These are phyloP conservation scores for Penicillium rolfsii DNA, from an alignment of 2,329 filamentous ascomycete species.

Conservation along the genomic window DNA sequence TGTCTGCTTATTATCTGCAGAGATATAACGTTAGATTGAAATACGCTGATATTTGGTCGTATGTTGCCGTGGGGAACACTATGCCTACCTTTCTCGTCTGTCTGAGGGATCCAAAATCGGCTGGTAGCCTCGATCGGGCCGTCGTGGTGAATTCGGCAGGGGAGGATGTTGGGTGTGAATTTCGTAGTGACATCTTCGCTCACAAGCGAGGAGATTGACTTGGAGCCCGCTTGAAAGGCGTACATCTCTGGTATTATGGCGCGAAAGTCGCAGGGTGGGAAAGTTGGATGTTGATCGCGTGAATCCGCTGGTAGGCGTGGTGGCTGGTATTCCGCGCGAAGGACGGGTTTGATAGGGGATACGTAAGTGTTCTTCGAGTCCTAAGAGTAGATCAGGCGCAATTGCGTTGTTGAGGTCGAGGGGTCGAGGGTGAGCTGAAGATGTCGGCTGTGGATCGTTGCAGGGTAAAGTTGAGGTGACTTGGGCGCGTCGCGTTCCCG, in stretches of 20 bases:
- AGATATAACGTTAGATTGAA: background rate
- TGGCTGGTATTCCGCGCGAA: background rate
- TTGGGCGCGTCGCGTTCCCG: slow-evolving; percentile 37
- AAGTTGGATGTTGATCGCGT: background rate
- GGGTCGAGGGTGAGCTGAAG: background rate
- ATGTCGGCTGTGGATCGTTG: background rate
- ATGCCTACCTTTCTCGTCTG: slow-evolving; percentile 47
- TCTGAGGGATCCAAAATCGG: slow-evolving; percentile 71
- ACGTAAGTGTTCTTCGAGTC: background rate
- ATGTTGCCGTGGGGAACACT: background rate
- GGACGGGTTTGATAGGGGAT: background rate
- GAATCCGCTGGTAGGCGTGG: background rate
- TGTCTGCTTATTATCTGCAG: slow-evolving; percentile 46
- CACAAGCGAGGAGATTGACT: slow-evolving; percentile 22
- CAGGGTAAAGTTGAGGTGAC: slow-evolving; percentile 6
- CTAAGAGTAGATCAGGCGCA: too few species aligned
- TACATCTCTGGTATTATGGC: slow-evolving; percentile 38
- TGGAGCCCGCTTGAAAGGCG: slow-evolving; percentile 37
- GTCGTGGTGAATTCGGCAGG: slow-evolving; percentile 78
- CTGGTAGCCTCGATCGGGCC: slow-evolving; percentile 67
- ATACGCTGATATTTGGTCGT: background rate
- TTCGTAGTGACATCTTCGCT: slow-evolving; percentile 36
- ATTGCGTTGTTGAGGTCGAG: background rate
- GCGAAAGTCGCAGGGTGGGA: background rate
- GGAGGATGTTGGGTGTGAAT: slow-evolving; percentile 71